phyloP scores from a whole-genome alignment of 176 grass and related monocot species.

The Rhipidocladum racemiflorum region DNA sequence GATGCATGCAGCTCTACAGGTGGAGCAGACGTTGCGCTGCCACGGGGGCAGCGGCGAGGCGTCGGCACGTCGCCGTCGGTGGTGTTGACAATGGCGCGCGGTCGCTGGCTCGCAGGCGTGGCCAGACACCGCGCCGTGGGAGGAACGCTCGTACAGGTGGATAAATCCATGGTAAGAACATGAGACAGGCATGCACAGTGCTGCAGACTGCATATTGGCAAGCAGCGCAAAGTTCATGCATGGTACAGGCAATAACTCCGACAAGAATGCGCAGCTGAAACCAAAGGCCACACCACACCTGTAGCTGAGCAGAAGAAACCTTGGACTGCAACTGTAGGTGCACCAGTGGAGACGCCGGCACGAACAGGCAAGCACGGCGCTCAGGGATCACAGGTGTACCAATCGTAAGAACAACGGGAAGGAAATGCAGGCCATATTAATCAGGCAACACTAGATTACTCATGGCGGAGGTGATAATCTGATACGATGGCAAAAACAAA shows the following conservation, averaged over 20 bases:
- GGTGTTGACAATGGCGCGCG: not conserved
- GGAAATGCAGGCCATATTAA: not conserved
- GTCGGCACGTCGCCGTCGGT: not conserved
- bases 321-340: not conserved
- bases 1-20: constrained; percentile 19
- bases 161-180: not conserved
- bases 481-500: not conserved
- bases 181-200: not conserved
- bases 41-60: not conserved
- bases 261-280: not conserved
- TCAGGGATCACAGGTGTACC: not conserved
- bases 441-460: not conserved
- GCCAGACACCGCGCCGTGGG: not conserved
- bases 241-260: not conserved
- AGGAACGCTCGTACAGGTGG: not conserved
- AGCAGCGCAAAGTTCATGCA: not conserved
- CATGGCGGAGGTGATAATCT: not conserved
- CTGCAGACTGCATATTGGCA: not conserved
- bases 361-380: not conserved
- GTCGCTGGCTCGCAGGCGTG: not conserved
- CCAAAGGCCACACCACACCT: not conserved
- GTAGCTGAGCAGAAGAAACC: not conserved
- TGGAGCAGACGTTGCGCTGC: not conserved
- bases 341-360: not conserved
- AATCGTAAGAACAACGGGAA: not conserved